These are phyloP conservation scores for Spathaspora girioi DNA, from an alignment of 805 yeast species.

Conservation along the genomic window DNA sequence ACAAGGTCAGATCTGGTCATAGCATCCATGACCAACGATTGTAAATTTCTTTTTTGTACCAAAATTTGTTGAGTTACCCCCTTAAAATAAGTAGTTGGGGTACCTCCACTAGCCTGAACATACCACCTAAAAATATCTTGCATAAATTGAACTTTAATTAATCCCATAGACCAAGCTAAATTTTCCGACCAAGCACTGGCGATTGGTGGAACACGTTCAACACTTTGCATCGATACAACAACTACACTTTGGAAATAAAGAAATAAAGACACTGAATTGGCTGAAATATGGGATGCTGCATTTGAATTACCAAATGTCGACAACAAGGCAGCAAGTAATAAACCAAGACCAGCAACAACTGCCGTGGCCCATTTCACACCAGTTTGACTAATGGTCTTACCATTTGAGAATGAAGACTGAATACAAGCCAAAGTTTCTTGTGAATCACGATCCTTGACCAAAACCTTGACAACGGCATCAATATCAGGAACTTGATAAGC, in stretches of 20 bases:
- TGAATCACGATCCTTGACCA: slow-evolving; percentile 37
- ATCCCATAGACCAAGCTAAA: slow-evolving; percentile 93
- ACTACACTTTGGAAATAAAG: slow-evolving; percentile 87
- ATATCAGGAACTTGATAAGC: slow-evolving; percentile 85
- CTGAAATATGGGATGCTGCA: slow-evolving; percentile 85
- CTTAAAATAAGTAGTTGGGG: slow-evolving; percentile 65
- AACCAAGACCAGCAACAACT: slow-evolving; percentile 81
- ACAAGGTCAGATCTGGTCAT: slow-evolving; percentile 13
- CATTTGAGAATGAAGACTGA: slow-evolving; percentile 71
- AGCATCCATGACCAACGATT: slow-evolving; percentile 14
- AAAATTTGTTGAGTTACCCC: slow-evolving; percentile 62
- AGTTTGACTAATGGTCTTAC: slow-evolving; percentile 74
- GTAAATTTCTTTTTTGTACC: slow-evolving; percentile 61
- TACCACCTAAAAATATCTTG: slow-evolving; percentile 83
- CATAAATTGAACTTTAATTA: slow-evolving; percentile 76
- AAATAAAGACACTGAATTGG: slow-evolving; percentile 80
- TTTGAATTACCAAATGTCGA: slow-evolving; percentile 83
- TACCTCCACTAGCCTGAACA: slow-evolving; percentile 85
- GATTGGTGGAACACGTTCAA: slow-evolving; percentile 84
- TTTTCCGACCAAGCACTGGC: slow-evolving; percentile 92
- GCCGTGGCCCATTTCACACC: slow-evolving; percentile 95
- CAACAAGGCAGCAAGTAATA: slow-evolving; percentile 75
- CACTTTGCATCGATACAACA: slow-evolving; percentile 79
- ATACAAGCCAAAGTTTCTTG: slow-evolving; percentile 62
- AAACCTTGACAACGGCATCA: slow-evolving; percentile 70